Evolutionary conservation across 2,329 filamentous ascomycete genomes (phyloP), one percentile per base, ranked within the genome.

Genomic region (Epichloe hybrida): DNA sequence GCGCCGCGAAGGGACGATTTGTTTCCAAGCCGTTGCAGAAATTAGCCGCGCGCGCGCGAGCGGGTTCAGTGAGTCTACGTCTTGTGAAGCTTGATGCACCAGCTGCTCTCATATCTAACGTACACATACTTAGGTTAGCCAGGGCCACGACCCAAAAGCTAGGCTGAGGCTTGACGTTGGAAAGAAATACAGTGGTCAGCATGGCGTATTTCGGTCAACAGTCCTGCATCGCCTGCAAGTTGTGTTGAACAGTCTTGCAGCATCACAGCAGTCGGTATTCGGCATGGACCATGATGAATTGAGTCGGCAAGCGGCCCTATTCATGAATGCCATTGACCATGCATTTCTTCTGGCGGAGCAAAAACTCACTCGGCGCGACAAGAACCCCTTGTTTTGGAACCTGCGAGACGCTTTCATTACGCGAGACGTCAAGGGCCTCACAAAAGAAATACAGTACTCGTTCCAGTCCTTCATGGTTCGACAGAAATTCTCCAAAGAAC

Each of bases 381-480:
- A 70, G 7, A 81, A 81, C 56, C 75, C 75, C 0, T 61, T 81
- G 1, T 81, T 80, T 61, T 77, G 70, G 70, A 69, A 70, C 46
- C 63, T 88, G 51, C 76, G 78, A 52, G 72, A 77, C 49, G 76
- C 78, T 2, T 87, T 83, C 59, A 68, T 83, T 41, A 61, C 67
- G 5, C 67, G 61, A 8, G 80, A 83, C 40, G 46, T 72, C 3
- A 57, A 56, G 6, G 78, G 75, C 2, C 65, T 88, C 31, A 60
- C 60, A 7, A 65, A 66, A n/a, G 79, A 84, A 58, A 55, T 95
- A 38, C 75, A 76, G 53, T 84, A 83, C 59, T 70, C 78, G 35
- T 88, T 93, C 62, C 81, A 83, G 58, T 80, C 76, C 38, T 81
- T 83, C 55, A 68, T 85, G 20, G 70, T 81, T 52, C 75, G 77